Evolutionary conservation across 306 rosid species (phyloP), one percentile per base, ranked within the genome.

Genomic region (Quercus berberidifolia): DNA sequence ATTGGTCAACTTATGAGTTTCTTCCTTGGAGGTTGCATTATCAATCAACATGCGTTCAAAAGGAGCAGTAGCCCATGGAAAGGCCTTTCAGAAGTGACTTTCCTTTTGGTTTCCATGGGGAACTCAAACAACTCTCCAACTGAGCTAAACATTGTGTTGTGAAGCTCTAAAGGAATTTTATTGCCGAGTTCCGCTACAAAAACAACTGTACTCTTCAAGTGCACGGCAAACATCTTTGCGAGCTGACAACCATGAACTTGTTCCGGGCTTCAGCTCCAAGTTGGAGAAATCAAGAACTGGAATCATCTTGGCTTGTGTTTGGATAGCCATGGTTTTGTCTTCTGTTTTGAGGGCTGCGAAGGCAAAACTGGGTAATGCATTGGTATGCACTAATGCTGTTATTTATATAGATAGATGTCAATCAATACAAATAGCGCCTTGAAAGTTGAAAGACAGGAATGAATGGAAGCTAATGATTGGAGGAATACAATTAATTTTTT

Each of bases 191-290:
- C 10, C 23, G 51, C 79, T 11, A 73, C 62, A 19, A 80, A 80
- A 80, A 5, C 79, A 67, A 20, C 83, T 60, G 69, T 80, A 43
- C 18, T 80, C 79, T 60, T 80, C 79, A 8, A 80, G 75, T 1
- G 83, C 83, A 2, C 33, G 14, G 0, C 79, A 63, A 65, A 80
- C 69, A 28, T 79, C 3, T 55, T 63, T 30, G 73, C 64, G 35
- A n/a, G 63, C 14, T 9, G 83, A 72, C 17, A 73, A 9, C 83
- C 83, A 41, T 1, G 67, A 28, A 10, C 14, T 10, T 59, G 83
- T 60, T 20, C 74, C 57, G 17, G 57, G 55, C 26, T 51, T 60
- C 73, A 72, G 35, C 55, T 54, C 62, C 57, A 15, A 18, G 60
- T 52, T 54, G 5, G 76, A 72, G 60, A 72, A 72, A 28, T 72